Conservation (phyloP, 1,284 basidiomycete genomes). For the Tilletia setariae region DNA sequence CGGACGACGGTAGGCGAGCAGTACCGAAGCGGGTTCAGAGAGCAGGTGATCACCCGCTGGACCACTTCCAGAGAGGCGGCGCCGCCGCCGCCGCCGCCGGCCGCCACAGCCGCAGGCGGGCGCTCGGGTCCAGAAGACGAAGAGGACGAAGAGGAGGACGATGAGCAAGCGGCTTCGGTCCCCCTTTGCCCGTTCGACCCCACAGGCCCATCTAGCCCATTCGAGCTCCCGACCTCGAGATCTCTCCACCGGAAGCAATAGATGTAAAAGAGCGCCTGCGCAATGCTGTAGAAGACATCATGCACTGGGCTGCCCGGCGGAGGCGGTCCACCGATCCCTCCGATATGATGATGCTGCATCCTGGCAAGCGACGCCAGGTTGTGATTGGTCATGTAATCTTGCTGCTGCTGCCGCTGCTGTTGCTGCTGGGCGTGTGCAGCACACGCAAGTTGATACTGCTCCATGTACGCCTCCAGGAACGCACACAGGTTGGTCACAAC, state of each 20-base stretch:
- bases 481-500: conserved; percentile 80
- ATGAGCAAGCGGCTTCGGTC: not conserved
- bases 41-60: conserved; percentile 75
- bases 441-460: conserved; percentile 44
- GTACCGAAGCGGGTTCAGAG: conserved; percentile 74
- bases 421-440: not conserved
- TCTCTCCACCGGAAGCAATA: conserved; percentile 98
- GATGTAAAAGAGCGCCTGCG: conserved; percentile 90
- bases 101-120: conserved; percentile 55
- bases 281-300: conserved; percentile 80
- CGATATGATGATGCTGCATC: too few species aligned
- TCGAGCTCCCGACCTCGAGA: conserved; percentile 60
- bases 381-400: conserved; percentile 15
- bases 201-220: conserved; percentile 55
- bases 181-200: not conserved
- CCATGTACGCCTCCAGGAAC: conserved; percentile 68
- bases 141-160: not conserved
- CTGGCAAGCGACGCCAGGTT: not conserved
- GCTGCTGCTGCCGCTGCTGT: not conserved
- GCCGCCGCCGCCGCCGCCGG: conserved; percentile 13
- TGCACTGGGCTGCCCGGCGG: conserved; percentile 40
- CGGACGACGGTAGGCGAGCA: conserved; percentile 81
- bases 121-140: not conserved
- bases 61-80: conserved; percentile 64
- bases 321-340: conserved; percentile 21